Evolutionary conservation across 306 rosid species (phyloP).

Genomic region (Alnus rubra): DNA sequence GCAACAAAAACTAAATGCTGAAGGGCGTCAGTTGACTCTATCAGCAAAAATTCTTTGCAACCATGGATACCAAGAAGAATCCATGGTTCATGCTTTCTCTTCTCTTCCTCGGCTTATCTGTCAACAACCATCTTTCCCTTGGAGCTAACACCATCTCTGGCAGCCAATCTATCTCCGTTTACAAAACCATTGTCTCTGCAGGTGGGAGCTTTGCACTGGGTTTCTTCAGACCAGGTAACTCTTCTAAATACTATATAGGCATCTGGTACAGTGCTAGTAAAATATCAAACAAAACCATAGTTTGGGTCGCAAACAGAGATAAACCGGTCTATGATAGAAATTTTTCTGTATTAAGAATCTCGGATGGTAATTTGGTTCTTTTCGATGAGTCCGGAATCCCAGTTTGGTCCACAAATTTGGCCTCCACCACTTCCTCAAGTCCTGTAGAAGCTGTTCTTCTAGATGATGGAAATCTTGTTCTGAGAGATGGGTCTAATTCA

Average conservation of each 20-base stretch:
- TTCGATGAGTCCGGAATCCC: constrained; percentile 29
- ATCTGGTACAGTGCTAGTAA: constrained; percentile 50
- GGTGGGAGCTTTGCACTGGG: constrained; percentile 51
- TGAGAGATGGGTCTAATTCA: constrained; percentile 25
- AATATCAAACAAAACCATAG: constrained; percentile 22
- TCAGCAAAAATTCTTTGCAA: background rate
- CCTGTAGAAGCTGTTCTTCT: constrained; percentile 46
- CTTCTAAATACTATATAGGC: constrained; percentile 59
- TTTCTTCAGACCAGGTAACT: constrained; percentile 53
- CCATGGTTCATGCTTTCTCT: constrained; percentile 19
- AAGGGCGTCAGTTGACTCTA: no score
- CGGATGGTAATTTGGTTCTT: constrained; percentile 49
- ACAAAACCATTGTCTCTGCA: constrained; percentile 54
- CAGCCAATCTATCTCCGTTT: constrained; percentile 55
- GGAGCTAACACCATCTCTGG: constrained; percentile 49
- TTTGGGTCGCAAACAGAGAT: constrained; percentile 75
- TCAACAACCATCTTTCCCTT: constrained; percentile 21
- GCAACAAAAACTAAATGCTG: no score
- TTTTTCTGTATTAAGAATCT: constrained; percentile 40
- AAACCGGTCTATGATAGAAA: constrained; percentile 43
- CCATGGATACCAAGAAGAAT: constrained; percentile 35
- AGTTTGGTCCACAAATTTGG: constrained; percentile 67
- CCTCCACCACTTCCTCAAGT: constrained; percentile 27
- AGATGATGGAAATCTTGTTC: constrained; percentile 55
- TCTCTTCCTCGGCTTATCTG: constrained; percentile 30